Evolutionary conservation across 2,329 filamentous ascomycete species (phyloP).

Genomic region (Verruconis gallopava): DNA sequence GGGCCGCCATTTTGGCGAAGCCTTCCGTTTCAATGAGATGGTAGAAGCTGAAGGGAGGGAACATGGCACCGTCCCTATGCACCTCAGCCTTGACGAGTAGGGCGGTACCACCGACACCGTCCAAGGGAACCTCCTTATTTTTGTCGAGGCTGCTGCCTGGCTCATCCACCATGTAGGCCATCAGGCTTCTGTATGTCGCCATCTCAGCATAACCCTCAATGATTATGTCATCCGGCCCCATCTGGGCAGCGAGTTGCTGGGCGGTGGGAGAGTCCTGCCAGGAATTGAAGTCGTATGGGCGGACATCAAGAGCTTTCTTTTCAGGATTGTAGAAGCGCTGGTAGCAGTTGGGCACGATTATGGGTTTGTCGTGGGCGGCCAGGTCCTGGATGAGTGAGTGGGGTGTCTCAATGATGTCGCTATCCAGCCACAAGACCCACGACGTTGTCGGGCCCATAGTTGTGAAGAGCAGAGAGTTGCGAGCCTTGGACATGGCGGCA

Average conservation of each 20-base stretch:
- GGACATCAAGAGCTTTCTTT: conserved; percentile 56
- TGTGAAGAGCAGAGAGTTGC: conserved; percentile 90
- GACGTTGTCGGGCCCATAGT: conserved; percentile 81
- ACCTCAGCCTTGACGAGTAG: conserved; percentile 93
- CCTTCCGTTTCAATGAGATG: conserved; percentile 96
- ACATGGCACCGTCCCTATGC: conserved; percentile 96
- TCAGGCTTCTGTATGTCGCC: conserved; percentile 79
- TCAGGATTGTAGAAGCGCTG: conserved; percentile 64
- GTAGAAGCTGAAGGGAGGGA: conserved; percentile 91
- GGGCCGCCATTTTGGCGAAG: conserved; percentile 90
- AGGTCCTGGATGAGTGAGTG: conserved; percentile 80
- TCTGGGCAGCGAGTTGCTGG: conserved; percentile 57
- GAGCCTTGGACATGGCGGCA: conserved; percentile 81
- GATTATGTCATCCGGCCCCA: conserved; percentile 86
- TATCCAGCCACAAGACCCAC: conserved; percentile 95
- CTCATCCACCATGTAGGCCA: conserved; percentile 64
- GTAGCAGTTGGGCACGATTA: conserved; percentile 92
- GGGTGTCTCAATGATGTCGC: conserved; percentile 83
- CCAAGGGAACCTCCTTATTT: conserved; percentile 57
- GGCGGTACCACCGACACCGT: conserved; percentile 88
- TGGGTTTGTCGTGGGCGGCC: conserved; percentile 71
- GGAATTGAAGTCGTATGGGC: conserved; percentile 93
- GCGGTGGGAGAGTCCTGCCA: conserved; percentile 86
- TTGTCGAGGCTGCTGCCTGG: conserved; percentile 38
- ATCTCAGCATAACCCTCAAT: conserved; percentile 89